Evolutionary conservation across 495 filamentous ascomycete genomes (phyloP).

Genomic region (Penicillium simplicissimum): DNA sequence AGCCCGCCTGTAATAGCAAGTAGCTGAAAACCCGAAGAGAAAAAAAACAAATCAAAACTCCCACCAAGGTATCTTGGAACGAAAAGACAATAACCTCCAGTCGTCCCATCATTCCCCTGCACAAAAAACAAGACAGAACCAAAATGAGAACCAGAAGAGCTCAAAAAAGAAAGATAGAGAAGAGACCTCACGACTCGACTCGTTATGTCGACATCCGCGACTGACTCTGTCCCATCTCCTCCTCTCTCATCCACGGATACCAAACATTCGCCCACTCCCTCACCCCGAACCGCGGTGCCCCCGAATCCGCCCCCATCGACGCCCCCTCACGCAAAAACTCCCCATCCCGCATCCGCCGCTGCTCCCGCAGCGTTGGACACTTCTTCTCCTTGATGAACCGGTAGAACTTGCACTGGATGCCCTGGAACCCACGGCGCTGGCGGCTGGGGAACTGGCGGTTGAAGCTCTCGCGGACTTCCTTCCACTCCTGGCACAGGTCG

Average conservation of each 20-base stretch:
- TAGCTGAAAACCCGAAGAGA: neutral
- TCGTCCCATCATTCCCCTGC: neutral
- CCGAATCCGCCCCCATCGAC: conserved; percentile 11
- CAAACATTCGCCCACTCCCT: conserved; percentile 42
- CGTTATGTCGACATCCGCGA: conserved; percentile 11
- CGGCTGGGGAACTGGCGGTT: conserved; percentile 50
- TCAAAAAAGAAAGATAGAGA: conserved; percentile 14
- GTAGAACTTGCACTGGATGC: conserved; percentile 58
- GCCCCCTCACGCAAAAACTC: conserved; percentile 41
- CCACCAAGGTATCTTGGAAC: conserved; percentile 15
- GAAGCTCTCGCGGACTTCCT: conserved; percentile 50
- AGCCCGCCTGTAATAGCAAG: neutral
- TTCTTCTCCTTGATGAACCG: conserved; percentile 52
- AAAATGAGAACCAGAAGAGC: neutral
- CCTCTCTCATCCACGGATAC: conserved; percentile 49
- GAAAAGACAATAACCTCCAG: conserved; percentile 3
- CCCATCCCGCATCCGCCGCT: conserved; percentile 47
- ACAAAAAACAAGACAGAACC: conserved; percentile 9
- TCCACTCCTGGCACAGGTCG: conserved; percentile 54
- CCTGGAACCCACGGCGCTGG: conserved; percentile 47
- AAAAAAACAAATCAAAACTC: conserved; percentile 6
- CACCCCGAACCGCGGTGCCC: conserved; percentile 37
- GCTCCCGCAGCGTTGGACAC: conserved; percentile 47
- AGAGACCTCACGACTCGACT: neutral
- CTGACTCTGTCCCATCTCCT: conserved; percentile 11